Evolutionary conservation across 108 stramenopile genomes (phyloP), one percentile per base, ranked within the genome.

Genomic region (Nitzschia sp.): DNA sequence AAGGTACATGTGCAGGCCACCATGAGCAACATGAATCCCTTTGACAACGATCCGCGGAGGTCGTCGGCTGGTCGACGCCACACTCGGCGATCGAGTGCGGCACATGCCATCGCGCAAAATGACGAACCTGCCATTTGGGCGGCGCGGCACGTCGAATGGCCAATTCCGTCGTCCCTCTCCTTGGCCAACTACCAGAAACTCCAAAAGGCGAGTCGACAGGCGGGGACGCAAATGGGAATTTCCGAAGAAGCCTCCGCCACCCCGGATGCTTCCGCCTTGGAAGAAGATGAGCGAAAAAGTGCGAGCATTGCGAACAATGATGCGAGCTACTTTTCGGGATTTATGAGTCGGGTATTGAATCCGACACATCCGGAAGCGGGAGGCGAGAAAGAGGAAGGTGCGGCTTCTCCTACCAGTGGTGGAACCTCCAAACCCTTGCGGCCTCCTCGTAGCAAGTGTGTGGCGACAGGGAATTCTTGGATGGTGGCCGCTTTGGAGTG

Each of bases 141-240:
- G 6, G 85, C 92, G 9, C 76, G 92, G 16, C 74, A 89, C 52
- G 88, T 93, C 46, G 89, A 93, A 73, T 90, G 89, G 92, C 92
- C 89, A 0, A 80, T 93, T 13, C 88, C 88, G 2, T 61, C 80
- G 23, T 32, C 80, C 22, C 57, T 93, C 19, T 73, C 79, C 17
- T 62, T 75, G 17, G 22, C 71, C 6, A 60, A 80, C 15, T 88
- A 88, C 59, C 81, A 82, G 19, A 85, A 83, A 53, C 59, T 80
- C 13, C 46, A 69, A 19, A 69, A 80, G 31, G 77, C 75, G 19
- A 75, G 70, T 55, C 67, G 74, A 67, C 53, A 76, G 13, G 68
- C 74, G n/a, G 89, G 80, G 2, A 15, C 46, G 0, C 38, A 68
- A 17, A 34, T 84, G 54, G 89, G 86, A 1, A 87, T 87, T 48